phyloP scores from a whole-genome alignment of 441 rosid genomes.

The Erysimum pusillum region DNA sequence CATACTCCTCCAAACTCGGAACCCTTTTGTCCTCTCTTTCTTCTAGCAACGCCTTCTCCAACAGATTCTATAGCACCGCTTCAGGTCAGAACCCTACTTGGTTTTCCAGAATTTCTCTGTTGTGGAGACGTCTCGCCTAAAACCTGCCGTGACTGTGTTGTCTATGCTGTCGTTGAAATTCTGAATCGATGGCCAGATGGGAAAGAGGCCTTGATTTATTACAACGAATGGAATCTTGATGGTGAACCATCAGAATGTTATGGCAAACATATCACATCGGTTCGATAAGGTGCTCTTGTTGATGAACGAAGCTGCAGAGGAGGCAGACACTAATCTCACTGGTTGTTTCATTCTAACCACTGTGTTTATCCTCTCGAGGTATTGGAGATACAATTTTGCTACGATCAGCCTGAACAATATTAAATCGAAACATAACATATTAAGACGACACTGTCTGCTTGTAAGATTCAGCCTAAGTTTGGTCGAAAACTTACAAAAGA shows the following conservation, averaged over 20 bases:
- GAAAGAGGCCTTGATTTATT: not conserved
- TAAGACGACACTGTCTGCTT: constrained; percentile 6
- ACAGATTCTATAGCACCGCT: not conserved
- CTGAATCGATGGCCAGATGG: not conserved
- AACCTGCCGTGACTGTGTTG: constrained; percentile 18
- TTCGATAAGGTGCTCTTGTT: not conserved
- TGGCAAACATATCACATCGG: not conserved
- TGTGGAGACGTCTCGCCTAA: not conserved
- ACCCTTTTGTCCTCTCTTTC: constrained; percentile 2
- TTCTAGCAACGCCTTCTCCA: not conserved
- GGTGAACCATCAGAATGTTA: not conserved
- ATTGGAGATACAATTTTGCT: constrained; percentile 37
- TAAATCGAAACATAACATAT: constrained; percentile 16
- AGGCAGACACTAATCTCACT: constrained; percentile 43
- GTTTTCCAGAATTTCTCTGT: constrained; percentile 19
- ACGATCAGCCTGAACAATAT: constrained; percentile 43
- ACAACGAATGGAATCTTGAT: not conserved
- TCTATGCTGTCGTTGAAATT: not conserved
- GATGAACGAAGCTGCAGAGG: not conserved
- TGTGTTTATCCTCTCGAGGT: constrained; percentile 40
- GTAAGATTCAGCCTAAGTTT: not conserved
- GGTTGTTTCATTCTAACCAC: constrained; percentile 28
- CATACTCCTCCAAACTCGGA: constrained; percentile 4
- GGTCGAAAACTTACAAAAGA: not conserved
- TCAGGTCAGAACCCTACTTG: not conserved